These are phyloP conservation scores for Pseudogymnoascus pannorum DNA, from an alignment of 2,329 filamentous ascomycete species.

Conservation along the genomic window DNA sequence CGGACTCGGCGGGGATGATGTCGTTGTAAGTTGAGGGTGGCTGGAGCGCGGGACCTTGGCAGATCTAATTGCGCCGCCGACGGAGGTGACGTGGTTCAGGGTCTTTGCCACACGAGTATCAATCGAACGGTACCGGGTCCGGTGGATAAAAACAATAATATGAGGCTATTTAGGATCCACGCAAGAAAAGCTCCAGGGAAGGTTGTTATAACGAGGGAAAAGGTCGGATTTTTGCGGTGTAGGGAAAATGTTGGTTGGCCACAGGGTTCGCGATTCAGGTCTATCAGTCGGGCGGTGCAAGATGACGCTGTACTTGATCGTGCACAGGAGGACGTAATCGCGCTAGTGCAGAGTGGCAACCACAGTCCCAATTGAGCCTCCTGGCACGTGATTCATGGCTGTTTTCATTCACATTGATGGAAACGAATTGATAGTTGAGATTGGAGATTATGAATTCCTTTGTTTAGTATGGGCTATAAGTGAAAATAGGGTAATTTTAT, in stretches of 20 bases:
- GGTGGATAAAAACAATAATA: not conserved
- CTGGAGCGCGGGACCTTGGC: conserved; percentile 6
- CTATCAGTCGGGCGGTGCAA: conserved; percentile 3
- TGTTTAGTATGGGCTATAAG: not conserved
- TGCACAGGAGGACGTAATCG: conserved; percentile 2
- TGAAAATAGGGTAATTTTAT: not conserved
- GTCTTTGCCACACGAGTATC: conserved; percentile 6
- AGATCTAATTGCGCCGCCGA: conserved; percentile 9
- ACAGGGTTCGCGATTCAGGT: conserved; percentile 6
- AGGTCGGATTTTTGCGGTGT: not conserved
- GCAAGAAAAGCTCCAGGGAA: not conserved
- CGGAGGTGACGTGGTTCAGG: conserved; percentile 3
- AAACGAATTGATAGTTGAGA: not conserved
- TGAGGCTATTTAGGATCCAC: not conserved
- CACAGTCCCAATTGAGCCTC: not conserved
- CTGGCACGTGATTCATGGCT: not conserved
- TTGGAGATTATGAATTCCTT: not conserved
- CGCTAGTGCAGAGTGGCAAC: conserved; percentile 1
- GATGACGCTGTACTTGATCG: conserved; percentile 7
- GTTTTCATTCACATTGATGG: not conserved
- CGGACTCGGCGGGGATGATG: conserved; percentile 1
- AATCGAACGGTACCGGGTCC: not conserved
- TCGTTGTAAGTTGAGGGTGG: conserved; percentile 3
- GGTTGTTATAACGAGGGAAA: not conserved
- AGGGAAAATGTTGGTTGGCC: conserved; percentile 1